Base-by-base conservation (phyloP, 352 stramenopile species). In the Globisporangium radiosum region DNA sequence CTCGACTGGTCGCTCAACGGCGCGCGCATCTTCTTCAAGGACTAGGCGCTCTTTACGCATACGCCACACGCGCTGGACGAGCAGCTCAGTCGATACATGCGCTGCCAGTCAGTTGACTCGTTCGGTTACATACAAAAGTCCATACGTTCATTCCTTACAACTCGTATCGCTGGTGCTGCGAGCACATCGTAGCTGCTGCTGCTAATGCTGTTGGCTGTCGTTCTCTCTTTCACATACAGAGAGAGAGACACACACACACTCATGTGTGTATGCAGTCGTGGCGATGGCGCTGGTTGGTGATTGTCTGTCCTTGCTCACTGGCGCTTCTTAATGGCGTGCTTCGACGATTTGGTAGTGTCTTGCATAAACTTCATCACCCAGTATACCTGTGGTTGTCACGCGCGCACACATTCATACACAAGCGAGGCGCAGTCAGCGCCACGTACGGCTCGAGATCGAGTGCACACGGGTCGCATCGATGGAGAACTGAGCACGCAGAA, bases 1-100 rank as follows among this genome's bases (percentile, higher is more conserved):
- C 81, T 97, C 9, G 90, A 94, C 59, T 96, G 88, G 84, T 94
- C 87, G 58, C 81, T 97, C 60, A 94, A 92, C 56, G 88, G 88
- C 52, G 87, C 88, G 17, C 80, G 84, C 14, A 95, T 97, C 67
- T 97, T 97, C 65, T 97, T 97, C 74, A 95, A 95, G 57, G 86
- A 95, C 54, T 94, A 53, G 48, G 8, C 7, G 11, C 48, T 25
- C 25, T 25, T 25, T 10, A 50, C 45, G 45, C 13, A 19, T 19
- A 33, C 45, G 6, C 2, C 25, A 25, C 25, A 25, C 25, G 25
- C 25, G 25, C 25, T 25, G 25, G 25, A 25, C 25, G 25, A 25
- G 25, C 25, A 25, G 25, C 25, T 25, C 25, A 2, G 25, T 25
- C 25, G 25, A 25, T 25, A 25, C 25, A 25, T 25, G 25, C 25